Evolutionary conservation across 1,284 basidiomycete genomes (phyloP).

Genomic region (Ganoderma meredithae): DNA sequence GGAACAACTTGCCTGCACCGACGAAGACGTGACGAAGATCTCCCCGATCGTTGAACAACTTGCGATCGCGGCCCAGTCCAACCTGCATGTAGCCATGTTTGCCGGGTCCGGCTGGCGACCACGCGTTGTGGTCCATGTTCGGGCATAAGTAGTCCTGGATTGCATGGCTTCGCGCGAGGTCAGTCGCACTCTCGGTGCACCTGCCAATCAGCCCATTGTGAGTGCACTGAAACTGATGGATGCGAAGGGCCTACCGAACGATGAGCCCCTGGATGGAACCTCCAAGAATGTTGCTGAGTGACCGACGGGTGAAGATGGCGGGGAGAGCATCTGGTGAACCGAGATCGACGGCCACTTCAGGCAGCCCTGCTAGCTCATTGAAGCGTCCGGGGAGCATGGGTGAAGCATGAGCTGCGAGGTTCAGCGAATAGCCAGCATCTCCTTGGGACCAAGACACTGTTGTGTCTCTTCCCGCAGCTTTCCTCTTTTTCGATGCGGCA

Average conservation of each 20-base stretch:
- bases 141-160: conserved; percentile 34
- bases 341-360: conserved; percentile 25
- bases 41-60: conserved; percentile 30
- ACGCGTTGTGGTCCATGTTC: conserved; percentile 37
- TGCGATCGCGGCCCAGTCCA: conserved; percentile 33
- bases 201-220: conserved; percentile 7
- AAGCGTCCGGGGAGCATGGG: conserved; percentile 24
- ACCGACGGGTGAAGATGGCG: conserved; percentile 30
- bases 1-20: conserved; percentile 28
- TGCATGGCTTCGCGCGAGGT: conserved; percentile 27
- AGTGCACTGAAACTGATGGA: not conserved
- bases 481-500: conserved; percentile 16
- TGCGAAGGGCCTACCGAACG: conserved; percentile 25
- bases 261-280: conserved; percentile 32
- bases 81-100: conserved; percentile 37
- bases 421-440: conserved; percentile 5
- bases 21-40: conserved; percentile 33
- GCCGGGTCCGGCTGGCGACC: conserved; percentile 34
- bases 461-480: conserved; percentile 3
- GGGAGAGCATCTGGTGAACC: conserved; percentile 16
- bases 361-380: conserved; percentile 19
- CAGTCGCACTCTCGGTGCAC: conserved; percentile 28
- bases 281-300: conserved; percentile 32
- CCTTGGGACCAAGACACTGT: not conserved
- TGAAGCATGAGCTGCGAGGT: conserved; percentile 27